Evolutionary conservation across 371 early-diverging fungal species (phyloP).

Genomic region (Umbelopsis sp.): DNA sequence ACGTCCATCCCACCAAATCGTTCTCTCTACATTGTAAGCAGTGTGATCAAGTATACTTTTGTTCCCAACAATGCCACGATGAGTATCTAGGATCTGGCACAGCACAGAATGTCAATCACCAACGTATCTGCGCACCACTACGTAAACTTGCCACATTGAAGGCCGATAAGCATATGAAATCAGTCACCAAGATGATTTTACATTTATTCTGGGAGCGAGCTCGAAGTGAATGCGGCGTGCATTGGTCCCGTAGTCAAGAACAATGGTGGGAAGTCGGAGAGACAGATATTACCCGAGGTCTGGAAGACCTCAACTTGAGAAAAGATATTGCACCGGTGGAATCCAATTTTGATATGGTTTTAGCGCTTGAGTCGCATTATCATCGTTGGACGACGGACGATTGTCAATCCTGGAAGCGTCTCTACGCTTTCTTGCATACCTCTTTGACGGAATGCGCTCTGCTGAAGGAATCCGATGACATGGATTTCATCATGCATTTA

Average conservation of each 20-base stretch:
- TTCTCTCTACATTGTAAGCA: conserved; percentile 43
- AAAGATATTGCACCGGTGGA: conserved; percentile 2
- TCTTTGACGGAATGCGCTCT: conserved; percentile 21
- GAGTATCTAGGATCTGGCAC: conserved; percentile 23
- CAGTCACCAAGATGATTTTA: conserved; percentile 43
- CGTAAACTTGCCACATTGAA: conserved; percentile 53
- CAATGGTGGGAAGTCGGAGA: conserved; percentile 20
- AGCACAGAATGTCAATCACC: conserved; percentile 24
- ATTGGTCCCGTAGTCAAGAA: conserved; percentile 20
- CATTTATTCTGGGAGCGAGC: conserved; percentile 30
- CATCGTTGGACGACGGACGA: conserved; percentile 43
- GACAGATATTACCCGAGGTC: background rate
- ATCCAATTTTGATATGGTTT: conserved; percentile 29
- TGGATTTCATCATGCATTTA: conserved; percentile 39
- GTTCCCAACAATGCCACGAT: conserved; percentile 40
- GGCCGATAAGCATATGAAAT: conserved; percentile 45
- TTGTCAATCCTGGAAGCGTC: conserved; percentile 41
- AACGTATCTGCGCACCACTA: conserved; percentile 39
- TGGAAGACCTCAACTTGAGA: background rate
- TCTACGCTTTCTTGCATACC: conserved; percentile 34
- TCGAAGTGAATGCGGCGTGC: conserved; percentile 16
- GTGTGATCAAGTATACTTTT: conserved; percentile 58
- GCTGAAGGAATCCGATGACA: conserved; percentile 20
- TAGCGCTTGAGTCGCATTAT: conserved; percentile 50
- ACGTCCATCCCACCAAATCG: conserved; percentile 35